These are phyloP conservation scores for Striga asiatica DNA, from an alignment of 257 asterid genomes.

Conservation along the genomic window DNA sequence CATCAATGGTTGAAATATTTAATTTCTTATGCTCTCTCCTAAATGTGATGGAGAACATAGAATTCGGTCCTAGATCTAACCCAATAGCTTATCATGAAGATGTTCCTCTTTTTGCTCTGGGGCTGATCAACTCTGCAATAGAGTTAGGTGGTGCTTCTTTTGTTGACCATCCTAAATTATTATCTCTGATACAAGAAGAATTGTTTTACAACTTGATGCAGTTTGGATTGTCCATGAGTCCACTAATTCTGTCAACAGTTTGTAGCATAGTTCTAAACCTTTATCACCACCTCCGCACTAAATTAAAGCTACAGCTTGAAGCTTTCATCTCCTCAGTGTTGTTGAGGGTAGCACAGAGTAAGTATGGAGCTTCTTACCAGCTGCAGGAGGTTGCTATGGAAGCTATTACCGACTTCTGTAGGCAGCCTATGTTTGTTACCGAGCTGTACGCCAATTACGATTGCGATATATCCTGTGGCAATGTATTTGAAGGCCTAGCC, in stretches of 20 bases:
- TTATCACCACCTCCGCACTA: constrained; percentile 76
- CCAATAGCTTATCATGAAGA: constrained; percentile 89
- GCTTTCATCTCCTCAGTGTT: constrained; percentile 71
- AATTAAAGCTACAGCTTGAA: constrained; percentile 80
- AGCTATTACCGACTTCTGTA: constrained; percentile 84
- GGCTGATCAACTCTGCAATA: constrained; percentile 79
- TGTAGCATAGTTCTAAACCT: constrained; percentile 89
- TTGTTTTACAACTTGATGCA: constrained; percentile 74
- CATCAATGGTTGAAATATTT: constrained; percentile 88
- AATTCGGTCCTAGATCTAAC: constrained; percentile 56
- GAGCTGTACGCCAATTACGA: constrained; percentile 91
- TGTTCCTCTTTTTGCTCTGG: constrained; percentile 89
- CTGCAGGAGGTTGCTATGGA: constrained; percentile 98
- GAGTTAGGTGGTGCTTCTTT: constrained; percentile 82
- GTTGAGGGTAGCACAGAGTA: constrained; percentile 73
- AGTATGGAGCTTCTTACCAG: constrained; percentile 82
- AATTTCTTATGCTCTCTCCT: constrained; percentile 84
- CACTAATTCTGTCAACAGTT: constrained; percentile 87
- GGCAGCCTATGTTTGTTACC: constrained; percentile 69
- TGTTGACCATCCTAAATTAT: constrained; percentile 58
- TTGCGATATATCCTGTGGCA: constrained; percentile 74
- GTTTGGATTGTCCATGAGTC: constrained; percentile 92
- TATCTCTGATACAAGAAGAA: constrained; percentile 79
- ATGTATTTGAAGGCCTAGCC: constrained; percentile 76
- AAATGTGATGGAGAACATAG: constrained; percentile 69